Conservation (phyloP, 2,329 filamentous ascomycete species). For the Chrysoporthe puriensis region DNA sequence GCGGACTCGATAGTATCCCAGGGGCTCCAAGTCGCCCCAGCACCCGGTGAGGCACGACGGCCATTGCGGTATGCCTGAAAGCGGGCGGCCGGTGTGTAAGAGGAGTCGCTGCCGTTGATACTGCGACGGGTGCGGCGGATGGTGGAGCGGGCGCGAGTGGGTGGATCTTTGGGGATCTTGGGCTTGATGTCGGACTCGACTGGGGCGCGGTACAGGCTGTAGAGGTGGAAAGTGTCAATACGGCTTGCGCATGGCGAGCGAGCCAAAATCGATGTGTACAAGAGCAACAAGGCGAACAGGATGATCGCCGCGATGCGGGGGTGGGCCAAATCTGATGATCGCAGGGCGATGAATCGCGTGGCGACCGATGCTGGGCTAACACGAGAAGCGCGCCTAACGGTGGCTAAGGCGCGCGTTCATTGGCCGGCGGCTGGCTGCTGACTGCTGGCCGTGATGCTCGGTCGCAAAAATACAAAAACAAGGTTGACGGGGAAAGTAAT, state of each 20-base stretch:
- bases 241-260: background rate
- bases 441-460: background rate
- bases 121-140: slow-evolving; percentile 33
- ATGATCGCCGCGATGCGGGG: slow-evolving; percentile 11
- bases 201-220: slow-evolving; percentile 38
- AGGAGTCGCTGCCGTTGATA: slow-evolving; percentile 5
- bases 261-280: background rate
- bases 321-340: background rate
- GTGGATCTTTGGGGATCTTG: slow-evolving; percentile 34
- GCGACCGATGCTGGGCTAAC: slow-evolving; percentile 1
- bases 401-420: background rate
- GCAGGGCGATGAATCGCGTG: slow-evolving; percentile 9
- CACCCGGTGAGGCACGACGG: slow-evolving; percentile 6
- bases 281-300: background rate
- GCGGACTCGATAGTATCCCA: slow-evolving; percentile 21
- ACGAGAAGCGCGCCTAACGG: slow-evolving; percentile 3
- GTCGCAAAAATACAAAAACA: background rate
- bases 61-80: slow-evolving; percentile 17
- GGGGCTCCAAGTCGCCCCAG: slow-evolving; percentile 13
- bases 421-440: slow-evolving; percentile 7
- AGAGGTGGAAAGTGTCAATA: slow-evolving; percentile 24
- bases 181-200: slow-evolving; percentile 38
- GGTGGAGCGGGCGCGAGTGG: slow-evolving; percentile 34
- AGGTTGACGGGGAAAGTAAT: background rate
- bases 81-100: slow-evolving; percentile 12